These are phyloP conservation scores for Globisporangium abappressorium DNA, from an alignment of 352 stramenopile genomes.

Conservation along the genomic window DNA sequence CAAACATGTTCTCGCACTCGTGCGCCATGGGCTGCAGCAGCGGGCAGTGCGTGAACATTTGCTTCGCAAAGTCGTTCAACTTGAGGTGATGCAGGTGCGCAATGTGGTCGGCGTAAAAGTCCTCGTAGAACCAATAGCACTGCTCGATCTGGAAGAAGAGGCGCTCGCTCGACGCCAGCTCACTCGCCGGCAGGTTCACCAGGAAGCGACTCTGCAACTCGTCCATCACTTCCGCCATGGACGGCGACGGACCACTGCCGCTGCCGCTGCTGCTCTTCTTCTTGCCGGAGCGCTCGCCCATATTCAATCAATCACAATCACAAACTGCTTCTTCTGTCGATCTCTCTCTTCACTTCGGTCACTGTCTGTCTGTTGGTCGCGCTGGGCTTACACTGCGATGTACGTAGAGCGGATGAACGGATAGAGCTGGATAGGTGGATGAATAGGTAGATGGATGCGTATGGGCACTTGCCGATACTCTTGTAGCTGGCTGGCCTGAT, in stretches of 20 bases:
- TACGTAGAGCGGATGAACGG: background rate
- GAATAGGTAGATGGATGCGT: background rate
- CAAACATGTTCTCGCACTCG: slow-evolving; percentile 91
- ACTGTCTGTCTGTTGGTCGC: background rate
- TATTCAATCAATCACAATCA: background rate
- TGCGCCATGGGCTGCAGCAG: slow-evolving; percentile 82
- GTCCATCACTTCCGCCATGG: slow-evolving; percentile 92
- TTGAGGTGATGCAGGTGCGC: slow-evolving; percentile 88
- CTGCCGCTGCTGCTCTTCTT: slow-evolving; percentile 7
- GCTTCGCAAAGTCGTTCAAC: slow-evolving; percentile 92
- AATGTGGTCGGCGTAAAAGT: slow-evolving; percentile 93
- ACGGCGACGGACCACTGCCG: slow-evolving; percentile 24
- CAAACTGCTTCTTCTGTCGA: background rate
- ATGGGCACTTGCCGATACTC: background rate
- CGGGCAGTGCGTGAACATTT: slow-evolving; percentile 91
- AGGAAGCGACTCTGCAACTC: slow-evolving; percentile 96
- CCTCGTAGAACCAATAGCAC: slow-evolving; percentile 97
- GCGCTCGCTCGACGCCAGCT: slow-evolving; percentile 90
- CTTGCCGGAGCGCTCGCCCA: slow-evolving; percentile 14
- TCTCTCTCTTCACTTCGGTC: background rate
- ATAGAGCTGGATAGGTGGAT: background rate
- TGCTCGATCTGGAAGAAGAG: slow-evolving; percentile 98
- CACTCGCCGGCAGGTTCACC: slow-evolving; percentile 90
- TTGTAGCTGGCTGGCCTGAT: background rate
- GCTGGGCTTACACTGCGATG: background rate